A percentile compares a stretch with the other conserved stretches of the same genome.
Conservation (phyloP, 352 stramenopile species). For the Pythium chondricola region DNA sequence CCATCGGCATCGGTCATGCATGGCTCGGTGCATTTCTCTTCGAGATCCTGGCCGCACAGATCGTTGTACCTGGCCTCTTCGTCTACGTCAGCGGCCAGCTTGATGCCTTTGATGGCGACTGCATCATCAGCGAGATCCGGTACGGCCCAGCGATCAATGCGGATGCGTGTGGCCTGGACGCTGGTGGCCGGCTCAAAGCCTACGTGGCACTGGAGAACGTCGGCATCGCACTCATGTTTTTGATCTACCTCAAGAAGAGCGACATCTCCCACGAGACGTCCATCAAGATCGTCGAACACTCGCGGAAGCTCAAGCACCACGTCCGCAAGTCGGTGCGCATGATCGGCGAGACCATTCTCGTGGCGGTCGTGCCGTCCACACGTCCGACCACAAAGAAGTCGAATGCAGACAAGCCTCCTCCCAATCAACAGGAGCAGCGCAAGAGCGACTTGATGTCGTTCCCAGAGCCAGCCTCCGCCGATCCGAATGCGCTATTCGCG, state of each 20-base stretch:
- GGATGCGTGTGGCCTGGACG: constrained; percentile 7
- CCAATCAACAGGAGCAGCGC: no score
- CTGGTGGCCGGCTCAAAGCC: constrained; percentile 22
- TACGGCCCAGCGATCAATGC: constrained; percentile 32
- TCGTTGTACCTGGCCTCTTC: constrained; percentile 47
- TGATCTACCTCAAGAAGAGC: constrained; percentile 47
- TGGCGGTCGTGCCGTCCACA: constrained; percentile 3
- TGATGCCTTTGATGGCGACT: constrained; percentile 40
- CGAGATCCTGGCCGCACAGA: constrained; percentile 39
- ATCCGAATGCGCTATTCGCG: constrained; percentile 26
- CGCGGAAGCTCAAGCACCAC: constrained; percentile 42
- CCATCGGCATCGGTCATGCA: constrained; percentile 40
- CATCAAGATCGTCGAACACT: constrained; percentile 51
- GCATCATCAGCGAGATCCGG: constrained; percentile 24
- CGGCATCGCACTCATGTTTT: constrained; percentile 36
- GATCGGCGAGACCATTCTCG: constrained; percentile 52
- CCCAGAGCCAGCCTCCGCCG: not conserved
- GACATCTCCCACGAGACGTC: constrained; percentile 46
- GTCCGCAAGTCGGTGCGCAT: constrained; percentile 49
- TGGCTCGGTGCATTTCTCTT: constrained; percentile 52
- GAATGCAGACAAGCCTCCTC: no score
- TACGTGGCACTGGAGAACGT: constrained; percentile 50
- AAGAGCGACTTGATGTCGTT: not conserved
- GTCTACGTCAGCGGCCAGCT: constrained; percentile 63
- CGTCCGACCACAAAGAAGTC: not conserved